A percentile compares a stretch with the other conserved stretches of the same genome.
Conservation (phyloP, 2,329 filamentous ascomycete genomes). For the Colletotrichum sidae region DNA sequence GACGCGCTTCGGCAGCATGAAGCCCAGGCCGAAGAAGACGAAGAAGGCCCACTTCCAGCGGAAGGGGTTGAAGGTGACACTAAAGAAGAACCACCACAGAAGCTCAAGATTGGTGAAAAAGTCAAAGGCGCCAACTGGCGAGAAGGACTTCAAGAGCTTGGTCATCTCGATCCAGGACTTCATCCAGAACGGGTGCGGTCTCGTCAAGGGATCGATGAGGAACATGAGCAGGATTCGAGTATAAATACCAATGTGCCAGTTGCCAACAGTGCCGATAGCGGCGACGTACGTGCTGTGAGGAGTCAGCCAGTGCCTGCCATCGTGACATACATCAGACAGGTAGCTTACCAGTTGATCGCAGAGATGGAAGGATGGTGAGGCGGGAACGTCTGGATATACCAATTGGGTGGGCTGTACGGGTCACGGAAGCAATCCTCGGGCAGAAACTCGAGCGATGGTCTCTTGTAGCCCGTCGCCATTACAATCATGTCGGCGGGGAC, state of each 20-base stretch:
- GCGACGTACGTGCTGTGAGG: slow-evolving; percentile 80
- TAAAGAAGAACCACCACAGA: slow-evolving; percentile 87
- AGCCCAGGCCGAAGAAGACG: slow-evolving; percentile 81
- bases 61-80: slow-evolving; percentile 84
- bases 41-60: slow-evolving; percentile 91
- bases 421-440: slow-evolving; percentile 78
- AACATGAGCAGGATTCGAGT: slow-evolving; percentile 90
- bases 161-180: slow-evolving; percentile 90
- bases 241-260: slow-evolving; percentile 92
- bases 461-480: slow-evolving; percentile 85
- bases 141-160: slow-evolving; percentile 73
- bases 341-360: slow-evolving; percentile 73
- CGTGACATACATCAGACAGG: background rate
- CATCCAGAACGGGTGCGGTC: slow-evolving; percentile 81
- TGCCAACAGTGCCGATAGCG: slow-evolving; percentile 84
- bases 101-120: slow-evolving; percentile 91
- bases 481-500: slow-evolving; percentile 82
- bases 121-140: slow-evolving; percentile 83
- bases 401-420: slow-evolving; percentile 83
- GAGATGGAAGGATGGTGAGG: slow-evolving; percentile 78
- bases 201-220: slow-evolving; percentile 79
- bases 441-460: slow-evolving; percentile 79
- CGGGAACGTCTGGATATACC: slow-evolving; percentile 91
- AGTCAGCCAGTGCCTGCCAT: background rate
- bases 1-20: slow-evolving; percentile 72